These are phyloP conservation scores for Pseudocohnilembus persalinus DNA, from an alignment of 169 alveolate genomes.

Conservation along the genomic window DNA sequence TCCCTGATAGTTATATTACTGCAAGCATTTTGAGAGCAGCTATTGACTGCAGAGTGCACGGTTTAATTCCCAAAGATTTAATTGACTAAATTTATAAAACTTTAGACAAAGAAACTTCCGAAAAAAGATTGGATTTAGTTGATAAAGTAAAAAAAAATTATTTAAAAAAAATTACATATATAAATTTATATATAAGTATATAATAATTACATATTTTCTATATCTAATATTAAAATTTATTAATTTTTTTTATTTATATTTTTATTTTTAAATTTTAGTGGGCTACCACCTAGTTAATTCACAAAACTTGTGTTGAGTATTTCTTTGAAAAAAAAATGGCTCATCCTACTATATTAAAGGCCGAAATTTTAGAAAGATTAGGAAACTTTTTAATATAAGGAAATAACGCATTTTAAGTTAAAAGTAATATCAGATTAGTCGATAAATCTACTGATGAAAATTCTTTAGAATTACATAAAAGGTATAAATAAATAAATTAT, in stretches of 20 bases:
- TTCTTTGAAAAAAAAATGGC: background rate
- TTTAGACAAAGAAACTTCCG: background rate
- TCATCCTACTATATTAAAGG: background rate
- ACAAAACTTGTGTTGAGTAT: background rate
- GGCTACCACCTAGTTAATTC: background rate
- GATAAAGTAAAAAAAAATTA: background rate
- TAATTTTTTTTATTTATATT: no score
- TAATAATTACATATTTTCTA: no score
- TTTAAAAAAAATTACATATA: no score
- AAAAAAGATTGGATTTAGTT: no score
- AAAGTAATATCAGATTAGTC: background rate
- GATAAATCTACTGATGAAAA: background rate
- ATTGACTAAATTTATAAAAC: slow-evolving; percentile 2
- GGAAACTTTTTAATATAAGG: background rate
- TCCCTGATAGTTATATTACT: slow-evolving; percentile 15
- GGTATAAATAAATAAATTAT: background rate
- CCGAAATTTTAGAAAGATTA: background rate
- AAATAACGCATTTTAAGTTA: background rate
- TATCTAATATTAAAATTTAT: no score
- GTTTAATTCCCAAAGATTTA: slow-evolving; percentile 11
- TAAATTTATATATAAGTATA: no score
- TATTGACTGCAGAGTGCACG: slow-evolving; percentile 14
- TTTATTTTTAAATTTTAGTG: no score
- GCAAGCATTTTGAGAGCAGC: slow-evolving; percentile 14
- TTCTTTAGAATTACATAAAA: background rate